A percentile compares a stretch with the other conserved stretches of the same genome.
Evolutionary conservation across 2,329 filamentous ascomycete species (phyloP).

Genomic region (Phaeoacremonium minimum): DNA sequence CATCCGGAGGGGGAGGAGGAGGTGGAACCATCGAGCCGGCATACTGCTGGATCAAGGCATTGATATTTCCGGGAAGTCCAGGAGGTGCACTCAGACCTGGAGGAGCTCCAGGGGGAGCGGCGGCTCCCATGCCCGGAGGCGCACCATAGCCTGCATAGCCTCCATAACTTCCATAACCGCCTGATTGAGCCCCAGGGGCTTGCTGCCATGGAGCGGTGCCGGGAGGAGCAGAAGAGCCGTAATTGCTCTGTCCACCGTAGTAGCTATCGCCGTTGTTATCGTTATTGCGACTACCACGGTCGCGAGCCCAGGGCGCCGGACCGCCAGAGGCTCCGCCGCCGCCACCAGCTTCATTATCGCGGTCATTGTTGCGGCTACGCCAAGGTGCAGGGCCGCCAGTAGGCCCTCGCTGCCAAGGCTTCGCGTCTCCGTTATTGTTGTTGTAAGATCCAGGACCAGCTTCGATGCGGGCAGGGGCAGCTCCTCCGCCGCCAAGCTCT

Average conservation of each 20-base stretch:
- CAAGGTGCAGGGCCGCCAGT: slow-evolving; percentile 83
- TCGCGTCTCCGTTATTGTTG: slow-evolving; percentile 53
- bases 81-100: slow-evolving; percentile 37
- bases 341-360: slow-evolving; percentile 32
- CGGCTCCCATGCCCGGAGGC: slow-evolving; percentile 45
- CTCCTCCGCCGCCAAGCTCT: slow-evolving; percentile 77
- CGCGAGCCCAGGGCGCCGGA: slow-evolving; percentile 58
- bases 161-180: slow-evolving; percentile 39
- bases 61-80: slow-evolving; percentile 52
- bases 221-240: slow-evolving; percentile 21
- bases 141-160: slow-evolving; percentile 54
- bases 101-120: slow-evolving; percentile 26
- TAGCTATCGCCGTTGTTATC: slow-evolving; percentile 38
- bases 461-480: slow-evolving; percentile 77
- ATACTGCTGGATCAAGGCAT: slow-evolving; percentile 63
- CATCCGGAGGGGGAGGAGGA: slow-evolving; percentile 20
- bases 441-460: slow-evolving; percentile 67
- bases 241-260: slow-evolving; percentile 38
- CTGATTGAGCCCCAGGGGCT: slow-evolving; percentile 36
- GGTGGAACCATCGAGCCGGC: slow-evolving; percentile 22
- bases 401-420: slow-evolving; percentile 85
- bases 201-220: slow-evolving; percentile 59
- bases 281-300: slow-evolving; percentile 47
- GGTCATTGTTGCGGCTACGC: slow-evolving; percentile 54
- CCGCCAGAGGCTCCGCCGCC: slow-evolving; percentile 33